These are phyloP conservation scores for Aquilaria sinensis DNA, from an alignment of 345 rosid genomes.

Conservation along the genomic window DNA sequence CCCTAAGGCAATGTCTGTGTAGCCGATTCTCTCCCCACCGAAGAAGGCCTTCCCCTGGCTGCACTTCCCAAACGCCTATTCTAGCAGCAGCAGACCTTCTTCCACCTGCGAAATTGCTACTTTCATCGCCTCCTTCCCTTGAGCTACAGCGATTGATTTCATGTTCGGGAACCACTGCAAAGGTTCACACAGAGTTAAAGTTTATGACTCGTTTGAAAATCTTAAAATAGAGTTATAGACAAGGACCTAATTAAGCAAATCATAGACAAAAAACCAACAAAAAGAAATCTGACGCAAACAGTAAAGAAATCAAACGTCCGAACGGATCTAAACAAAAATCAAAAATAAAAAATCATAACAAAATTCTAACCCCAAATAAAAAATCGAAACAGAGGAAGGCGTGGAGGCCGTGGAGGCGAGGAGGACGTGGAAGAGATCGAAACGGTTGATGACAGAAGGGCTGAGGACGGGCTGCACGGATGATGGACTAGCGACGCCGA, in stretches of 20 bases:
- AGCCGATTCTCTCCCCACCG: slow-evolving; percentile 61
- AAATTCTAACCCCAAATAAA: no score
- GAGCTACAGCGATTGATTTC: slow-evolving; percentile 15
- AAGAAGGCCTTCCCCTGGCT: slow-evolving; percentile 69
- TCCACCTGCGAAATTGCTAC: slow-evolving; percentile 22
- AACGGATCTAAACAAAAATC: no score
- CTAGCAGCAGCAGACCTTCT: slow-evolving; percentile 38
- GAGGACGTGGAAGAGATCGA: no score
- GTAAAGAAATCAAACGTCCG: no score
- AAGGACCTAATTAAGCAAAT: background rate
- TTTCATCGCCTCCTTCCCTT: slow-evolving; percentile 20
- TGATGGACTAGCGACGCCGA: no score
- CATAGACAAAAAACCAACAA: no score
- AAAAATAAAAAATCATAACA: no score
- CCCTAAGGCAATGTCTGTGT: slow-evolving; percentile 62
- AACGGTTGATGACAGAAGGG: no score
- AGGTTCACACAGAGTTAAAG: background rate
- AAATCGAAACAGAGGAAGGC: no score
- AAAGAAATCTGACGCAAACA: no score
- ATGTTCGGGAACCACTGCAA: slow-evolving; percentile 48
- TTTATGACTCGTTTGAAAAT: background rate
- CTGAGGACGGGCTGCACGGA: no score
- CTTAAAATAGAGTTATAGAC: background rate
- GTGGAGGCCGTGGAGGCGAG: no score
- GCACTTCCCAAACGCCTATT: slow-evolving; percentile 36